Evolutionary conservation across 192 early-diverging fungal genomes (phyloP).

Genomic region (Entrophospora sp.): DNA sequence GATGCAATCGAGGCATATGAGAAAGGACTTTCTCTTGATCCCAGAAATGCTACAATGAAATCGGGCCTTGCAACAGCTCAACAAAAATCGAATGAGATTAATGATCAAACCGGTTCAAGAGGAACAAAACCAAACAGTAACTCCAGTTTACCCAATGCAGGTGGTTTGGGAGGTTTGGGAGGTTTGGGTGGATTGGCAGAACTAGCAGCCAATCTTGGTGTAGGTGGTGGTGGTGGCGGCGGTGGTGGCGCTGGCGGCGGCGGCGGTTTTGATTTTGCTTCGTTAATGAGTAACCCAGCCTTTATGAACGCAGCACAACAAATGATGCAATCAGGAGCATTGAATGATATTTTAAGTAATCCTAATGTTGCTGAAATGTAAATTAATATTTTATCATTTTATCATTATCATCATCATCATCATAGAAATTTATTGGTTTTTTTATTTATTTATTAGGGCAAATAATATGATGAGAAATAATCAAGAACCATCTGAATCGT

Average conservation of each 20-base stretch:
- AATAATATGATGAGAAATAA: slow-evolving; percentile 71
- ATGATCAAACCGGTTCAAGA: background rate
- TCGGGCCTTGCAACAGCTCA: slow-evolving; percentile 62
- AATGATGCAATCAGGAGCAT: slow-evolving; percentile 81
- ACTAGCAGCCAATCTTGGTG: too few species aligned
- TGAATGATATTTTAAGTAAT: slow-evolving; percentile 83
- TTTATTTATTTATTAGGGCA: slow-evolving; percentile 42
- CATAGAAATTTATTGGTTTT: background rate
- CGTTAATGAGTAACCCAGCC: slow-evolving; percentile 87
- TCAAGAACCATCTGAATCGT: too few species aligned
- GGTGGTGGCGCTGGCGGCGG: slow-evolving; percentile 52
- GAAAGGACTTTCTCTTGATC: slow-evolving; percentile 78
- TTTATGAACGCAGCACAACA: slow-evolving; percentile 93
- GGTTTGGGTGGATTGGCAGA: slow-evolving; percentile 24
- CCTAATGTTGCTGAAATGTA: slow-evolving; percentile 80
- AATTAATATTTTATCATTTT: background rate
- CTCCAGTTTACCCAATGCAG: too few species aligned
- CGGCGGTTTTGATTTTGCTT: slow-evolving; percentile 68
- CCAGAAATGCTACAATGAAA: slow-evolving; percentile 74
- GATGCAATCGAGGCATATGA: slow-evolving; percentile 87
- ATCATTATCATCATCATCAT: too few species aligned
- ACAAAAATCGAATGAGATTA: slow-evolving; percentile 39
- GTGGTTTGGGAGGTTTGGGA: slow-evolving; percentile 20
- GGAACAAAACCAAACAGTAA: background rate
- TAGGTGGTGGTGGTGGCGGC: slow-evolving; percentile 32